These are phyloP conservation scores for Castanea crenata DNA, from an alignment of 306 rosid species.

Conservation along the genomic window DNA sequence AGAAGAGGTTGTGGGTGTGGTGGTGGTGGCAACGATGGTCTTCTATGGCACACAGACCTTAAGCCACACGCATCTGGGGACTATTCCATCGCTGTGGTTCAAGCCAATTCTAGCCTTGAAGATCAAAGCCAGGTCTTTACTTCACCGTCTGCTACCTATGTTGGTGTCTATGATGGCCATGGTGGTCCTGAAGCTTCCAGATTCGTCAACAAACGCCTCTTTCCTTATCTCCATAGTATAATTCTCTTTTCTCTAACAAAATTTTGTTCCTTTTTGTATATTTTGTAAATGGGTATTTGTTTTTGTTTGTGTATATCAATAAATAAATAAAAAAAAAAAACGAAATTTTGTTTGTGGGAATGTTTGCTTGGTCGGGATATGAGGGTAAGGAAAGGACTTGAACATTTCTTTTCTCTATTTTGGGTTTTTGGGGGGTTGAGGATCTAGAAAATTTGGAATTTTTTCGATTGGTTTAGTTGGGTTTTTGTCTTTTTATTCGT, in stretches of 20 bases:
- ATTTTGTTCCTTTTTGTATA: neutral
- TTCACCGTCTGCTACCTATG: constrained; percentile 75
- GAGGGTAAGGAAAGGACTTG: neutral
- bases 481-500: too few relatives aligned
- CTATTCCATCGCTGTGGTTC: constrained; percentile 93
- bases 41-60: constrained; percentile 85
- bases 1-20: constrained; percentile 21
- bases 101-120: constrained; percentile 81
- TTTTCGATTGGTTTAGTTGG: too few relatives aligned
- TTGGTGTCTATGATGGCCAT: constrained; percentile 94
- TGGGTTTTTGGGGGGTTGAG: neutral
- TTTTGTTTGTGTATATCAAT: neutral
- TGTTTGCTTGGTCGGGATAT: neutral
- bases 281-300: neutral
- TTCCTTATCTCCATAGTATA: constrained; percentile 72
- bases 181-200: constrained; percentile 98
- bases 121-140: constrained; percentile 95
- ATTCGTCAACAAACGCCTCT: constrained; percentile 73
- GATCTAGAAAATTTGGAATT: neutral
- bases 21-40: constrained; percentile 45
- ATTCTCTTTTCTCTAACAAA: neutral
- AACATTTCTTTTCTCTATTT: neutral
- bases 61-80: constrained; percentile 90
- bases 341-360: neutral
- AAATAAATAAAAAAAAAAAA: neutral